These are phyloP conservation scores for Aspergillus quadrilineatus DNA, from an alignment of 2,329 filamentous ascomycete species.

Conservation along the genomic window DNA sequence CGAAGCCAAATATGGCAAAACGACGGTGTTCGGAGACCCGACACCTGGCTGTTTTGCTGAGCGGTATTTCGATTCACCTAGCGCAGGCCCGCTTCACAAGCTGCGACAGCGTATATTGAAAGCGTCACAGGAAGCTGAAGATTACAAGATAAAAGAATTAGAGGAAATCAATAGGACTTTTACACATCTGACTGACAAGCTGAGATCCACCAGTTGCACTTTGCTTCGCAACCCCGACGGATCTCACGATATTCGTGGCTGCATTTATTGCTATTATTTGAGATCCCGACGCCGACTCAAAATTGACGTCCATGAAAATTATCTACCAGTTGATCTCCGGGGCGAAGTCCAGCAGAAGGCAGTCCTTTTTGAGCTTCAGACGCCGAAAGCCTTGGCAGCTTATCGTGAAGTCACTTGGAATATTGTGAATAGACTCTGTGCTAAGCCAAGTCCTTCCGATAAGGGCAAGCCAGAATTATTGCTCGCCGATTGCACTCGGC, in stretches of 20 bases:
- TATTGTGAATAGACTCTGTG: conserved; percentile 42
- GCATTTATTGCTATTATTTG: conserved; percentile 47
- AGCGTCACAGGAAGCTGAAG: conserved; percentile 27
- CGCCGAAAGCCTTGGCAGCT: conserved; percentile 45
- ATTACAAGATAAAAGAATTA: conserved; percentile 44
- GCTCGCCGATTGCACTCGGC: conserved; percentile 35
- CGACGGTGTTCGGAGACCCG: conserved; percentile 52
- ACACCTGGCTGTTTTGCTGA: conserved; percentile 47
- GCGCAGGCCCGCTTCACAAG: conserved; percentile 23
- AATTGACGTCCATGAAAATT: conserved; percentile 53
- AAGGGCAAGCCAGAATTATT: conserved; percentile 23
- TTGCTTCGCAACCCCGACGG: conserved; percentile 25
- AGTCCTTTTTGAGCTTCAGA: conserved; percentile 54
- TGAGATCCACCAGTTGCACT: conserved; percentile 41
- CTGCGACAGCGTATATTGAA: conserved; percentile 38
- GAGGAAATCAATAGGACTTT: conserved; percentile 23
- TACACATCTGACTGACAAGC: conserved; percentile 37
- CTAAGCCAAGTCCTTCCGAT: conserved; percentile 19
- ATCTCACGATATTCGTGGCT: conserved; percentile 36
- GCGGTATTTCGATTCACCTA: conserved; percentile 43
- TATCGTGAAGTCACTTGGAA: conserved; percentile 57
- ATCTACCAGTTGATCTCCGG: conserved; percentile 40
- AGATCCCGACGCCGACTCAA: conserved; percentile 38
- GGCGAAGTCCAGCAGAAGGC: conserved; percentile 36
- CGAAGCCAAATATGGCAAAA: conserved; percentile 18